Base-by-base conservation (phyloP, 148 eudicot species). In the Salicornia ramosissima region DNA sequence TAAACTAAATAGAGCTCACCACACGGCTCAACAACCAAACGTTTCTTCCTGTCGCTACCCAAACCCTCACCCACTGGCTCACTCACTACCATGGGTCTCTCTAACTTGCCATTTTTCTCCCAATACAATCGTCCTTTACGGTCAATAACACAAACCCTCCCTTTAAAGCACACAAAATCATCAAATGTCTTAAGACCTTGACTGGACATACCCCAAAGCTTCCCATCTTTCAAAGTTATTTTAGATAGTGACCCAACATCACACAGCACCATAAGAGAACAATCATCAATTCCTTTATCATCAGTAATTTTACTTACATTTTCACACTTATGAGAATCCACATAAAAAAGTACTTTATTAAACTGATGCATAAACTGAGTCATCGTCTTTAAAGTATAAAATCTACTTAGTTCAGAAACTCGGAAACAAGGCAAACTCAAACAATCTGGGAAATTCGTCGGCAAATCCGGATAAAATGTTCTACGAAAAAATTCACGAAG, bases 271-370 rank as follows among this genome's bases (percentile, higher is more conserved):
- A 62, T 34, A 62, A 36, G 65, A 36, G 14, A 3, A 62, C 46
- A 62, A 40, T 62, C 65, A 39, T 39, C 26, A 62, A 62, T 65
- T 16, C 25, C 25, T n/a, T 24, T n/a, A 24, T 52, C 24, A 52
- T 52, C 5, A 52, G 5, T 16, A 21, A 36, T 36, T 36, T 4
- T 3, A 36, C 8, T 8, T 36, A 21, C 68, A 11, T 36, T 36
- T 3, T 36, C 40, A 36, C 21, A 4, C n/a, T 58, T 30, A 58
- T 16, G 3, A 58, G 3, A 58, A 28, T 57, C 8, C 12, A 11
- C 40, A 36, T 36, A 8, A 36, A 36, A 8, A 36, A 36, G 4
- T 8, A 36, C 40, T 36, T 36, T 36, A 36, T 36, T 8, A 36
- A 36, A 36, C 4, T 8, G 8, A 36, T 8, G 40, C 40, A 8